These are phyloP conservation scores for Fusarium redolens DNA, from an alignment of 2,329 filamentous ascomycete species.

Conservation along the genomic window DNA sequence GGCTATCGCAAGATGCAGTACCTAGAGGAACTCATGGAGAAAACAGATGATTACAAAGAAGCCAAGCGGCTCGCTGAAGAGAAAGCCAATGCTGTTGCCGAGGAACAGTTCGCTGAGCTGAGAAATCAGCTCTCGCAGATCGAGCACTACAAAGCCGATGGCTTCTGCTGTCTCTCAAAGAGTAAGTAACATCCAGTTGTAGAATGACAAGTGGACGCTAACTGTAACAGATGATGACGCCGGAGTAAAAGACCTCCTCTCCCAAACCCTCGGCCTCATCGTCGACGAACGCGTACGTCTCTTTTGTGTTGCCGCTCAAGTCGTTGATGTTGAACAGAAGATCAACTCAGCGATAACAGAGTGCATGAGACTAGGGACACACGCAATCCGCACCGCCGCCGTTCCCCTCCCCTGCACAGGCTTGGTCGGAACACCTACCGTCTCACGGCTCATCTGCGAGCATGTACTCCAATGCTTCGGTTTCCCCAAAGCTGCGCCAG, in stretches of 20 bases:
- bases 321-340: conserved; percentile 47
- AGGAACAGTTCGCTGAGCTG: conserved; percentile 38
- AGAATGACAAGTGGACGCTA: fast-evolving
- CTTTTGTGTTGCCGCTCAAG: conserved; percentile 46
- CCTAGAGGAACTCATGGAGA: conserved; percentile 42
- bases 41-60: conserved; percentile 40
- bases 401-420: conserved; percentile 40
- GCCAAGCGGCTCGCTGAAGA: conserved; percentile 38
- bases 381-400: conserved; percentile 43
- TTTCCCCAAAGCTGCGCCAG: conserved; percentile 40
- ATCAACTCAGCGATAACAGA: conserved; percentile 47
- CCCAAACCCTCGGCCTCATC: conserved; percentile 44
- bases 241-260: conserved; percentile 41
- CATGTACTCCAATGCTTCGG: conserved; percentile 45
- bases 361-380: conserved; percentile 45
- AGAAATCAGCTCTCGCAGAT: conserved; percentile 41
- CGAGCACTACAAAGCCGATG: conserved; percentile 44
- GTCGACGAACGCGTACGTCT: conserved; percentile 47
- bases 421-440: conserved; percentile 42
- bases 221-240: conserved; percentile 32
- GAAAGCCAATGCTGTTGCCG: conserved; percentile 36
- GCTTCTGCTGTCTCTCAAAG: conserved; percentile 42
- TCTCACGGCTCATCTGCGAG: conserved; percentile 45
- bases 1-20: conserved; percentile 34
- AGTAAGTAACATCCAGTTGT: fast-evolving